phyloP scores from a whole-genome alignment of 345 rosid species.

The Corchorus capsularis region DNA sequence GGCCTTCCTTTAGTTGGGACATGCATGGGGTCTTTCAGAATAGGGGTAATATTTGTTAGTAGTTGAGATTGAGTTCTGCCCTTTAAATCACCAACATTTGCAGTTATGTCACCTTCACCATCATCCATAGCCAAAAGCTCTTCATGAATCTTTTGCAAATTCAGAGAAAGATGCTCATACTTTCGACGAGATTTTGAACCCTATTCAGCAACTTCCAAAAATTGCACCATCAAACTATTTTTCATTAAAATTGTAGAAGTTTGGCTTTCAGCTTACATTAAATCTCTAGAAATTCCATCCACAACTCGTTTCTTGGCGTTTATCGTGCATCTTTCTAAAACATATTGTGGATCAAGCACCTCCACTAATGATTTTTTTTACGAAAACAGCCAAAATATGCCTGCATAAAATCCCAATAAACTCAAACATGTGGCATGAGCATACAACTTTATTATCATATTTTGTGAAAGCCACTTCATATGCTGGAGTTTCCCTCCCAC shows the following conservation, averaged over 20 bases:
- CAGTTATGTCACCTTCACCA: too few relatives aligned
- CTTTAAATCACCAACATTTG: too few relatives aligned
- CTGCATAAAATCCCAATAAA: too few relatives aligned
- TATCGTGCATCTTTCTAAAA: neutral
- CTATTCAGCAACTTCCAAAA: neutral
- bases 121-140: too few relatives aligned
- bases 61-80: too few relatives aligned
- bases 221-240: neutral
- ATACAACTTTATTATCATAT: neutral
- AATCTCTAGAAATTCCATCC: neutral
- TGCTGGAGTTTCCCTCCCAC: too few relatives aligned
- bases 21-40: neutral
- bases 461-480: too few relatives aligned
- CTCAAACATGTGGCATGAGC: neutral
- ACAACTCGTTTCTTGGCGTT: neutral
- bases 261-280: neutral
- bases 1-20: neutral
- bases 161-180: neutral
- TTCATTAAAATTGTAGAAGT: neutral
- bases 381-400: neutral
- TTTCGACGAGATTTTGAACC: neutral
- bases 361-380: neutral
- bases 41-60: neutral
- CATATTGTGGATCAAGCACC: neutral
- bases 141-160: too few relatives aligned